These are phyloP conservation scores for Tremella fuciformis DNA, from an alignment of 768 basidiomycete species.

Conservation along the genomic window DNA sequence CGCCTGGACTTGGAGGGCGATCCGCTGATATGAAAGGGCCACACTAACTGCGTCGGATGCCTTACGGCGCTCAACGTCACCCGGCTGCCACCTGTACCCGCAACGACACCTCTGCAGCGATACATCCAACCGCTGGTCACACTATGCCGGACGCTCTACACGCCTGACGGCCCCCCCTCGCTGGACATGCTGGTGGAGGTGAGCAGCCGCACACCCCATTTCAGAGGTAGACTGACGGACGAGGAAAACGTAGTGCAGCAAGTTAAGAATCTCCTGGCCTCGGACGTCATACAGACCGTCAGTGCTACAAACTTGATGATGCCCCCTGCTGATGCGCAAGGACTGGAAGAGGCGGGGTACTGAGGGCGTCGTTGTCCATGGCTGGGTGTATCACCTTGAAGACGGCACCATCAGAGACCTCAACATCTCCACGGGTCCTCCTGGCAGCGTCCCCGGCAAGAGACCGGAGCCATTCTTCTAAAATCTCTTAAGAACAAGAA, in stretches of 20 bases:
- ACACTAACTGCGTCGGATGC: conserved; percentile 47
- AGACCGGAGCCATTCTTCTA: conserved; percentile 8
- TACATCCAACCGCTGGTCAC: conserved; percentile 34
- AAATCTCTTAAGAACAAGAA: too few relatives aligned
- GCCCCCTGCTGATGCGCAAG: conserved; percentile 25
- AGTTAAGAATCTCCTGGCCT: conserved; percentile 37
- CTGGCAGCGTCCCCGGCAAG: conserved; percentile 33
- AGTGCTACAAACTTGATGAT: conserved; percentile 7
- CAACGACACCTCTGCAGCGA: conserved; percentile 33
- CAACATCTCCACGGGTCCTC: conserved; percentile 40
- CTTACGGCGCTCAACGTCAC: conserved; percentile 36
- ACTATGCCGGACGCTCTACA: conserved; percentile 24
- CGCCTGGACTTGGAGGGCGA: too few relatives aligned
- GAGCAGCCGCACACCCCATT: too few relatives aligned
- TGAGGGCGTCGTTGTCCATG: conserved; percentile 40
- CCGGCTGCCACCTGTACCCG: conserved; percentile 24
- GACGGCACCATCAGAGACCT: conserved; percentile 46
- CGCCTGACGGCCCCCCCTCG: conserved; percentile 31
- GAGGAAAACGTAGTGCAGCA: conserved; percentile 44
- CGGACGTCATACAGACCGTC: conserved; percentile 34
- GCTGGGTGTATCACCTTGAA: conserved; percentile 48
- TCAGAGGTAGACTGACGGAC: not conserved
- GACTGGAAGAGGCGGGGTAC: conserved; percentile 43
- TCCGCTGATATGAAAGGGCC: conserved; percentile 22
- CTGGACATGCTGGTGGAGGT: conserved; percentile 36